Base-by-base conservation (phyloP, 345 rosid species). In the Cardamine resedifolia region DNA sequence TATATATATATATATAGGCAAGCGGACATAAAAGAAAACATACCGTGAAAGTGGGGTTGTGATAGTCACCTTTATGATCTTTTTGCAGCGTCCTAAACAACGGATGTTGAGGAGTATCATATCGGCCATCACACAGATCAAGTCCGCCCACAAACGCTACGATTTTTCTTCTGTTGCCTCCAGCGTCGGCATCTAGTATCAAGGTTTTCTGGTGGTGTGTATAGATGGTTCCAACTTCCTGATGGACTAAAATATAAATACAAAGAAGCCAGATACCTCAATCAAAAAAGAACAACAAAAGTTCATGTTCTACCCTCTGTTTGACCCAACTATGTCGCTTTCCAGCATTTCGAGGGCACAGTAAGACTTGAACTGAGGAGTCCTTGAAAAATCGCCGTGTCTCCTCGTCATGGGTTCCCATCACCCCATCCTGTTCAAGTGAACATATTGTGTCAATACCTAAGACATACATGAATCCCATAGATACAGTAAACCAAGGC, bases 331-430 rank as follows among this genome's bases (percentile, higher is more conserved):
- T 94, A 82, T 89, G 95, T 34, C 79, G 81, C 76, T 94, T 94
- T 78, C 98, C 98, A 76, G 97, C 98, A 79, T 73, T 74, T 10
- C 98, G 91, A 50, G 97, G 96, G 76, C 98, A 94, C 33, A 94
- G 92, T 59, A 94, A 80, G 71, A 94, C 96, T 69, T 87, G 91
- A 74, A 94, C 97, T 11, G 98, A 94, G 4, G 98, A 94, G 75
- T 85, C 85, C 79, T 94, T 94, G 82, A 94, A 94, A 82, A 83
- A 91, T 10, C 87, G 86, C 19, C 97, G 96, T 59, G 96, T 94
- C 84, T 94, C 98, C 83, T 94, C 98, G 64, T 94, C 98, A 73
- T 94, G 98, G n/a, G 98, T 94, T 61, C 60, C 81, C 98, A 94
- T 94, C 53, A 88, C 67, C 33, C 98, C 98, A 84, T 91, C 97